A percentile compares a stretch with the other conserved stretches of the same genome.
phyloP scores from a whole-genome alignment of 148 eudicot species.

The Cornus kousa region DNA sequence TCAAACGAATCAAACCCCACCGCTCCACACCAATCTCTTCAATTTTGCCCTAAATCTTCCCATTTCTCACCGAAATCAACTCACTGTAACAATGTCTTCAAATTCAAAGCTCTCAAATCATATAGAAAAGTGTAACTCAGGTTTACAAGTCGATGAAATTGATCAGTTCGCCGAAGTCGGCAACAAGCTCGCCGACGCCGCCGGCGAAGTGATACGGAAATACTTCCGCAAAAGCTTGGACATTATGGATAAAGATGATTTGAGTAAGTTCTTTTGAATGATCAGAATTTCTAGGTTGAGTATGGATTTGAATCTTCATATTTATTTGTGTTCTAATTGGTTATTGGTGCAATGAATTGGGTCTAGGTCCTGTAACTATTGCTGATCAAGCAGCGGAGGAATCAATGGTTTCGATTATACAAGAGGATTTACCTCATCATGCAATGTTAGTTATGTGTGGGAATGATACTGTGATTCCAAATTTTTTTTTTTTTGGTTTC shows the following conservation, averaged over 20 bases:
- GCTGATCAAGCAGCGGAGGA: constrained; percentile 95
- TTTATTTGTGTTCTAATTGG: constrained; percentile 1
- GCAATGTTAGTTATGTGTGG: constrained; percentile 63
- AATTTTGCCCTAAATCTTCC: constrained; percentile 18
- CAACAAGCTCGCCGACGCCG: constrained; percentile 70
- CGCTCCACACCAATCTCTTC: constrained; percentile 3
- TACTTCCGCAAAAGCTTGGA: constrained; percentile 79
- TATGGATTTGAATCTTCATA: background rate
- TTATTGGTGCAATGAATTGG: constrained; percentile 15
- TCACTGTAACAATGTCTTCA: constrained; percentile 13
- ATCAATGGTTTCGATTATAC: constrained; percentile 63
- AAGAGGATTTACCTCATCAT: constrained; percentile 67
- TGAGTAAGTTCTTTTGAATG: constrained; percentile 40
- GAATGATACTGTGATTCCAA: background rate
- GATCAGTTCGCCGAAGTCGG: constrained; percentile 53
- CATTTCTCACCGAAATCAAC: constrained; percentile 7
- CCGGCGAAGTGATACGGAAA: constrained; percentile 75
- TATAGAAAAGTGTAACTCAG: constrained; percentile 10
- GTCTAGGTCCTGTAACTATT: constrained; percentile 91
- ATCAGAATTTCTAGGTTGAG: background rate
- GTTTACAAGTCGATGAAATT: constrained; percentile 29
- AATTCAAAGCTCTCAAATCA: constrained; percentile 13
- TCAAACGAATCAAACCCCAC: background rate
- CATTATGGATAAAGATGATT: constrained; percentile 69
- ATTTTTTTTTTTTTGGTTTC: no score